Percentiles rank a stretch among this genome's conserved stretches.
phyloP scores from a whole-genome alignment of 768 basidiomycete species.

The Boletus huronensis region DNA sequence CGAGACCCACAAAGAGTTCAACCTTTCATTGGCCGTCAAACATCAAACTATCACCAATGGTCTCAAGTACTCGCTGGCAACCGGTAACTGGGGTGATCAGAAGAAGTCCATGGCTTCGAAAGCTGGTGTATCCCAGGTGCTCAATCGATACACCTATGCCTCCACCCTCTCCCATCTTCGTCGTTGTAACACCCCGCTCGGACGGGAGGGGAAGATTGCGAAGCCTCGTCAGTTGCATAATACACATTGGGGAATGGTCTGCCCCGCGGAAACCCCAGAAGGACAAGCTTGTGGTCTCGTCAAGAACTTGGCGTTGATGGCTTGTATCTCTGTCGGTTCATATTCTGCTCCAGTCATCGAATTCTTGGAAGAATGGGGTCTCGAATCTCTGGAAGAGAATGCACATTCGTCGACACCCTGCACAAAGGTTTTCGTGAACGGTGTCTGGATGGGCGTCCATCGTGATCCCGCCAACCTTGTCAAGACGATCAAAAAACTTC shows the following conservation, averaged over 20 bases:
- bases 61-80: conserved; percentile 94
- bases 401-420: conserved; percentile 77
- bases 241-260: conserved; percentile 99
- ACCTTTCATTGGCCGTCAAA: conserved; percentile 87
- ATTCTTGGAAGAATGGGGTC: conserved; percentile 97
- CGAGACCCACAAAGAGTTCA: conserved; percentile 94
- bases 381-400: conserved; percentile 93
- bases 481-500: conserved; percentile 86
- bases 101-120: conserved; percentile 98
- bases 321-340: conserved; percentile 97
- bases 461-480: conserved; percentile 91
- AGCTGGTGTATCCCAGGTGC: conserved; percentile 97
- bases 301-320: conserved; percentile 96
- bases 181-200: conserved; percentile 96
- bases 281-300: conserved; percentile 99
- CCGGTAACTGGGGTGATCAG: conserved; percentile 99
- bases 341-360: conserved; percentile 95
- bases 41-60: conserved; percentile 98
- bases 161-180: conserved; percentile 97
- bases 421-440: conserved; percentile 98
- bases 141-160: conserved; percentile 98
- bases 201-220: conserved; percentile 97
- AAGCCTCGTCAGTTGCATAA: conserved; percentile 99
- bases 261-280: conserved; percentile 98
- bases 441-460: conserved; percentile 99